A percentile compares a stretch with the other conserved stretches of the same genome.
Conservation (phyloP, 208 protist genomes). For the Trypanosoma cruzi region DNA sequence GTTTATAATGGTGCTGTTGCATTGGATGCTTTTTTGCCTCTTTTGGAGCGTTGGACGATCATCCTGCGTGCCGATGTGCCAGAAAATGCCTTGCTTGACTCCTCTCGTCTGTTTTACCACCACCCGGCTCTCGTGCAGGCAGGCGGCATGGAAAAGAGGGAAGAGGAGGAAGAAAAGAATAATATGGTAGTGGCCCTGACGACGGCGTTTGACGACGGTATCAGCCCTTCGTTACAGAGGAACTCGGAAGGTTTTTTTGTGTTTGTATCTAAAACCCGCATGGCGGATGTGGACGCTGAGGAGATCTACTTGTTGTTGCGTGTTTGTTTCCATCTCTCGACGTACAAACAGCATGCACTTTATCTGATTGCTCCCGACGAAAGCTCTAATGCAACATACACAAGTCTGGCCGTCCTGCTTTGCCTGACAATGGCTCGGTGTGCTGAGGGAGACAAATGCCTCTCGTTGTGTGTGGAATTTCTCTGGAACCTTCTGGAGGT, state of each 20-base stretch:
- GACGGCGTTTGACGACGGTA: not conserved
- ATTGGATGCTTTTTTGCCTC: conserved; percentile 20
- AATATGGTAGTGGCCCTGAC: not conserved
- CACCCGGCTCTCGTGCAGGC: not conserved
- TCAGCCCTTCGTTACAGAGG: not conserved
- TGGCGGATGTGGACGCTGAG: conserved; percentile 20
- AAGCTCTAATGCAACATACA: not conserved
- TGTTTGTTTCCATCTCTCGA: conserved; percentile 24
- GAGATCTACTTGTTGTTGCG: conserved; percentile 30
- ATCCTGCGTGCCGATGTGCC: conserved; percentile 2
- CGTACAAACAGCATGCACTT: conserved; percentile 30
- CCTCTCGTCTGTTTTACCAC: not conserved
- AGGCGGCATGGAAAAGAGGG: not conserved
- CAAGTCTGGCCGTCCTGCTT: conserved; percentile 33
- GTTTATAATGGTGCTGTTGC: conserved; percentile 29
- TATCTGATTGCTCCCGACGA: conserved; percentile 4
- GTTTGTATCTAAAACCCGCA: conserved; percentile 1
- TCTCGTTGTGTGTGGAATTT: conserved; percentile 54
- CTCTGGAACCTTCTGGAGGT: conserved; percentile 48
- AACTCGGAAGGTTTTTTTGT: not conserved
- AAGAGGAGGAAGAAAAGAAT: not conserved
- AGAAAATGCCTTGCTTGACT: conserved; percentile 26
- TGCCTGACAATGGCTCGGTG: conserved; percentile 37
- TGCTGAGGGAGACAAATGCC: conserved; percentile 39
- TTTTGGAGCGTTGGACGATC: conserved; percentile 26